These are phyloP conservation scores for Hanseniaspora thailandica DNA, from an alignment of 805 yeast genomes.

Conservation along the genomic window DNA sequence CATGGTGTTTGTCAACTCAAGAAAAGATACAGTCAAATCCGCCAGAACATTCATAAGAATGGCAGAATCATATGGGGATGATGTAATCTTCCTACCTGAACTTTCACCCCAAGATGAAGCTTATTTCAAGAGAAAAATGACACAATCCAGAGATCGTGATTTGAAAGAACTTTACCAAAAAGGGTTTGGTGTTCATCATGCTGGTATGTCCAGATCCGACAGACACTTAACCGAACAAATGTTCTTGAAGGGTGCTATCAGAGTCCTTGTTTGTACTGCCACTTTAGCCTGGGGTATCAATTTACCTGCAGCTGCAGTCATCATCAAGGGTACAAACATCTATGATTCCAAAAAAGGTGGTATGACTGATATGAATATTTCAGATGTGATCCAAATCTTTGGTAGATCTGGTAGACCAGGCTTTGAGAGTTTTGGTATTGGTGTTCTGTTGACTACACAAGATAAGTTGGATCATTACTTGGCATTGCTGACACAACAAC, in stretches of 20 bases:
- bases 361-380: conserved; percentile 79
- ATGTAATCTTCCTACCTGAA: conserved; percentile 32
- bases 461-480: conserved; percentile 80
- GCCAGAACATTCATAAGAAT: conserved; percentile 58
- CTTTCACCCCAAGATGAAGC: conserved; percentile 13
- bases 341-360: conserved; percentile 95
- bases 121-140: conserved; percentile 54
- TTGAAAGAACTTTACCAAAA: conserved; percentile 61
- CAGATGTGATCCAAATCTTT: conserved; percentile 94
- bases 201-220: conserved; percentile 88
- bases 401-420: conserved; percentile 99
- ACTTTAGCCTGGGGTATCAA: conserved; percentile 99
- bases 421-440: conserved; percentile 82
- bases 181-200: conserved; percentile 94
- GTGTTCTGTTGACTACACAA: conserved; percentile 71
- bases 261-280: conserved; percentile 88
- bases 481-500: conserved; percentile 82
- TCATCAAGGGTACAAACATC: conserved; percentile 91
- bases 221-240: conserved; percentile 79
- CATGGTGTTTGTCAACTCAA: conserved; percentile 92
- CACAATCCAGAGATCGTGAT: conserved; percentile 63
- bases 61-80: conserved; percentile 51
- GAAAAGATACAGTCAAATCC: conserved; percentile 83
- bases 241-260: conserved; percentile 75
- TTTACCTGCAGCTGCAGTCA: conserved; percentile 94